Evolutionary conservation across 495 filamentous ascomycete genomes (phyloP), one percentile per base, ranked within the genome.

Genomic region (Xylaria grammica): DNA sequence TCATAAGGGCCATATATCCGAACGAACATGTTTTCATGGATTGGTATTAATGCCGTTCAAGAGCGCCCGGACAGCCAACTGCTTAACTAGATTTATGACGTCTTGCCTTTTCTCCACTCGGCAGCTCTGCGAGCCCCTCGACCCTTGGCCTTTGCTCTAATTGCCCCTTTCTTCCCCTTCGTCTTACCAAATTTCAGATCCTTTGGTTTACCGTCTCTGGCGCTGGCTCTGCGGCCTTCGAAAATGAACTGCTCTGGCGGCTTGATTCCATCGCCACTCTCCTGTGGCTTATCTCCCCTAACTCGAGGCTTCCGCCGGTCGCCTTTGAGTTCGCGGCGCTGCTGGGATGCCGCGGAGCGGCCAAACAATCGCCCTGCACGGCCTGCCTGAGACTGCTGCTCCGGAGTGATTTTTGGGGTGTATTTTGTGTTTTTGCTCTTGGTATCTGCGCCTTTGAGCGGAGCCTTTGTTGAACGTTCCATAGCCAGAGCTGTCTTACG

Each of bases 291-390:
- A 24, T 30, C 53, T 3, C 7, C 38, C 30, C 45, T 58, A 5
- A 74, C 65, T 48, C 63, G 74, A 64, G 61, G 63, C 45, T 69
- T 73, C 63, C 76, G 77, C 24, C 68, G 72, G 48, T 73, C 74
- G 6, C 69, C 76, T 73, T 82, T 86, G 11, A 70, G 15, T 42
- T 62, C 72, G 34, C 48, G 59, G 46, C 63, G 70, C 40, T 93
- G 66, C 69, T 90, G 81, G 24, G 87, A 85, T 1, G 91, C 91
- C 55, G 87, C 92, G 10, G 91, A 89, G 65, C 87, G 85, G 45
- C 95, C 94, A 42, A 97, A 83, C n/a, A 97, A 81, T 72, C 91
- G 95, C 22, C 81, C 80, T 4, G 92, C 91, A 60, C 95, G 89
- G 30, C 94, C 93, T 56, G 89, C 86, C 38, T 88, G 81, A 5